phyloP scores from a whole-genome alignment of 164 flowering plant species.

The Saururus chinensis region DNA sequence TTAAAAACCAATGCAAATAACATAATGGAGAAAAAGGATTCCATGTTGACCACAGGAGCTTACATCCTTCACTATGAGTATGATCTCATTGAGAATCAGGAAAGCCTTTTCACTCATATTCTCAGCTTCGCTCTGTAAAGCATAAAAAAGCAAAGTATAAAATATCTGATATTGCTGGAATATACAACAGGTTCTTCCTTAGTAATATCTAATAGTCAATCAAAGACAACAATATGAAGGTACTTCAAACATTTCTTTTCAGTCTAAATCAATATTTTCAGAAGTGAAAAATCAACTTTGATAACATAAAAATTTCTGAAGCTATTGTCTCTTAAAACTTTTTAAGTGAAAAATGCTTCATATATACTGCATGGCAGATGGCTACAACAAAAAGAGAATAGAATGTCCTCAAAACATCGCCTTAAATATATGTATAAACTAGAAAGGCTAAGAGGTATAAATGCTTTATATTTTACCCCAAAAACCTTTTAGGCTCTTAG shows the following conservation, averaged over 20 bases:
- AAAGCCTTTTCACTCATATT: conserved; percentile 55
- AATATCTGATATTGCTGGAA: not conserved
- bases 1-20: not conserved
- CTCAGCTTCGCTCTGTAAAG: conserved; percentile 44
- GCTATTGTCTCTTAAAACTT: too few species aligned
- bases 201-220: not conserved
- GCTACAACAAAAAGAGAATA: too few species aligned
- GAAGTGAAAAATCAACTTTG: too few species aligned
- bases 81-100: conserved; percentile 79
- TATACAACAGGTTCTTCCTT: not conserved
- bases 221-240: not conserved
- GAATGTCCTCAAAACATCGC: too few species aligned
- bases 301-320: too few species aligned
- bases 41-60: conserved; percentile 15
- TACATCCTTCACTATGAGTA: conserved; percentile 72
- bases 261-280: too few species aligned
- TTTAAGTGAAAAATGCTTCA: too few species aligned
- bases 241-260: not conserved
- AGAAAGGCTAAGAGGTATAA: too few species aligned
- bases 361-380: too few species aligned
- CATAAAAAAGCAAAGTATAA: conserved; percentile 2
- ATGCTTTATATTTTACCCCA: too few species aligned
- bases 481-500: too few species aligned
- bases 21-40: not conserved
- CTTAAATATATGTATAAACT: too few species aligned